Evolutionary conservation across 768 basidiomycete species (phyloP), one percentile per base, ranked within the genome.

Genomic region (Paxillus ammoniavirescens): DNA sequence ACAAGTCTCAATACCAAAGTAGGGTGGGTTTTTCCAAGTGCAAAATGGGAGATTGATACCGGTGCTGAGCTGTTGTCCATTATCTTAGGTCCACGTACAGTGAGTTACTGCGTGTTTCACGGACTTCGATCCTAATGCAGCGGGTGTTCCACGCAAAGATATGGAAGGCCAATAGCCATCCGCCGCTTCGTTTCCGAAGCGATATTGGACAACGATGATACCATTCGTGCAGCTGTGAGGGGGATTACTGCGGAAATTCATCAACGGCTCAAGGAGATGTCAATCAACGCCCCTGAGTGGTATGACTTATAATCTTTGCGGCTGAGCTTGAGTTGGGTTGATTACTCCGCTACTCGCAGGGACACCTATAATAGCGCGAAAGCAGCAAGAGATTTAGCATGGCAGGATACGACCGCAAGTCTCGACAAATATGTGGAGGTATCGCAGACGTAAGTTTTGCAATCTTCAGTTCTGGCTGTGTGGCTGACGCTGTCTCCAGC

Each of bases 211-310:
- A 47, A 54, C 2, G 74, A 79, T 2, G 75, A 79, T 38, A 67
- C 64, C 12, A 73, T 75, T 13, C 80, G 77, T 54, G 52, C 60
- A 2, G 82, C 80, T 4, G 85, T 85, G 18, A 86, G 84, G 67
- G 69, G 74, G 47, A 71, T 90, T 33, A 87, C 81, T 45, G 69
- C 68, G 6, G 71, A 71, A 35, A 75, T 87, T 8, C 77, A 83
- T 61, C 59, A 69, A 8, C 73, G 74, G 58, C 56, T 90, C 54
- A 59, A 72, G 40, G 72, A 72, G 43, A 69, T 84, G 67, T 85
- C 84, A 0, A 77, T 87, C 38, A 87, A 89, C 60, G 82, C 84
- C 0, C 77, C 76, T 4, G 83, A 89, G 61, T 87, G 87, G 86
- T 85, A 73, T 45, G 76, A 69, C 8, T 8, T 28, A 15, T 46